Evolutionary conservation across 331 rosid species (phyloP), one percentile per base, ranked within the genome.

Genomic region (Spiraea crenata): DNA sequence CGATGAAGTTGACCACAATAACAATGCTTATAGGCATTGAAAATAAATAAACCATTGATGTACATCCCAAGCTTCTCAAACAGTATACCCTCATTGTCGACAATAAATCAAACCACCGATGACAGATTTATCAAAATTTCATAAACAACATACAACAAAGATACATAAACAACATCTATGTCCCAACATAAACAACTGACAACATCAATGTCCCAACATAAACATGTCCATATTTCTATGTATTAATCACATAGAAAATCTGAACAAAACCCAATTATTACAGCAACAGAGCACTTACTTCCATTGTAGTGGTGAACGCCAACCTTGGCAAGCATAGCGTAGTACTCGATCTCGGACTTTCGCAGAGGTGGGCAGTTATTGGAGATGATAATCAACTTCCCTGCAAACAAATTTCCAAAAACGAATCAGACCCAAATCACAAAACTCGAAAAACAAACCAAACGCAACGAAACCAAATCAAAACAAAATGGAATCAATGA

Each of bases 331-430:
- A 92, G 88, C 98, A 92, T 92, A 0, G 98, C 98, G 70, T 90
- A 92, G 83, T 92, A 92, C 42, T 92, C 98, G 0, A 90, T 90
- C 63, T 92, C 98, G 1, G 93, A 92, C 73, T 88, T 90, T 20
- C 96, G 84, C 75, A 90, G 76, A 25, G 98, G 98, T 0, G 96
- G 98, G 50, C 96, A 90, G 41, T 92, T 88, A 80, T 88, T 92
- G 7, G 97, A 89, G 61, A 90, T 85, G 64, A 92, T 86, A 11
- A 92, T 82, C 46, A 92, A 51, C 83, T 92, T 90, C 47, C 96
- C 98, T 88, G 79, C 64, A 67, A 76, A 4, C 13, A 11, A 0
- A 3, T 45, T 46, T 2, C 13, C 12, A 35, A 57, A 46, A 71
- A 10, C 9, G 25, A 34, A 41, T 9, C 25, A 48, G 1, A 63